Evolutionary conservation across 768 basidiomycete genomes (phyloP).

Genomic region (Suillus hirtellus): DNA sequence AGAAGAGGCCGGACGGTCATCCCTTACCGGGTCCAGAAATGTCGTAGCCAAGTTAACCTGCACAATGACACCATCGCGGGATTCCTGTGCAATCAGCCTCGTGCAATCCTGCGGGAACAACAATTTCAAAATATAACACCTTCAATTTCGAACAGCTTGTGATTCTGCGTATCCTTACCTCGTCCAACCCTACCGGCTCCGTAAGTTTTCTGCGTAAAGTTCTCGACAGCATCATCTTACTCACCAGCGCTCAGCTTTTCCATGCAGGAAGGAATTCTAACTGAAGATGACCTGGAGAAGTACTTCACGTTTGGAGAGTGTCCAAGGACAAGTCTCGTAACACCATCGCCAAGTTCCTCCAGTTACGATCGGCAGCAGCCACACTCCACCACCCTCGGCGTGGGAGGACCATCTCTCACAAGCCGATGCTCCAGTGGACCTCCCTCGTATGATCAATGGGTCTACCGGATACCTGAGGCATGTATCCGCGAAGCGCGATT

Average conservation of each 20-base stretch:
- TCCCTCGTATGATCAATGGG: background rate
- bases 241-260: background rate
- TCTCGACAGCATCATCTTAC: background rate
- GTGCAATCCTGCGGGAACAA: conserved; percentile 7
- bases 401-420: background rate
- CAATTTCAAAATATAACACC: conserved; percentile 3
- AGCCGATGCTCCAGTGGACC: background rate
- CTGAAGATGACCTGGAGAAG: conserved; percentile 9
- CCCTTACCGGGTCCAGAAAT: conserved; percentile 3
- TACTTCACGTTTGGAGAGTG: background rate
- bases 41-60: background rate
- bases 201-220: conserved; percentile 1
- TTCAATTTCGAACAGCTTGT: background rate
- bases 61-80: background rate
- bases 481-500: background rate
- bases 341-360: background rate
- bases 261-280: conserved; percentile 1
- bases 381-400: background rate
- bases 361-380: background rate
- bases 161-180: background rate
- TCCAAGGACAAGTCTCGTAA: background rate
- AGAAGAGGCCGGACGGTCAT: conserved; percentile 7
- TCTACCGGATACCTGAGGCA: conserved; percentile 1
- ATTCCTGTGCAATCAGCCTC: conserved; percentile 8
- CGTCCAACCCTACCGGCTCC: background rate